Conservation (phyloP, 495 filamentous ascomycete species). For the Penicillium canescens region DNA sequence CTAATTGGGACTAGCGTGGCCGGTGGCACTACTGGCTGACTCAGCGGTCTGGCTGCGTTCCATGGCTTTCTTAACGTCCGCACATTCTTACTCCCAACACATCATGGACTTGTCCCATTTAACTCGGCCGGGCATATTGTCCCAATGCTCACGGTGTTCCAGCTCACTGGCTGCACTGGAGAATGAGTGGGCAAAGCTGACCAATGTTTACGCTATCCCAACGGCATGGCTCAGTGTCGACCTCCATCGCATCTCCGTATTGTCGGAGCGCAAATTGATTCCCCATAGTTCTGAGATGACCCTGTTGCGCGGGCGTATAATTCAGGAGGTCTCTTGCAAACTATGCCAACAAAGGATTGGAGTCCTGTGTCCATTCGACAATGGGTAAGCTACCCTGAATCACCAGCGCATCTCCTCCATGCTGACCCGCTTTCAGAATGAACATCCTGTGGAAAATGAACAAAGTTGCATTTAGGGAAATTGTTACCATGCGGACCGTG, state of each 20-base stretch:
- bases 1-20: constrained; percentile 10
- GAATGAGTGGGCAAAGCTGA: constrained; percentile 50
- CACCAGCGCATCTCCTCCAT: neutral
- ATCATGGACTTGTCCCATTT: constrained; percentile 43
- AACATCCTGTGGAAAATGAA: constrained; percentile 49
- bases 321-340: constrained; percentile 45
- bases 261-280: constrained; percentile 42
- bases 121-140: constrained; percentile 42
- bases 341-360: constrained; percentile 49
- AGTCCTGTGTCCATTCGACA: constrained; percentile 37
- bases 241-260: constrained; percentile 43
- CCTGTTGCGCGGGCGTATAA: constrained; percentile 41
- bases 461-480: constrained; percentile 46
- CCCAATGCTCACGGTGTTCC: constrained; percentile 45
- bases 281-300: constrained; percentile 42
- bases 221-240: constrained; percentile 48
- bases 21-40: constrained; percentile 21
- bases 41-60: constrained; percentile 10
- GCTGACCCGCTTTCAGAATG: constrained; percentile 26
- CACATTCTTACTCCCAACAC: constrained; percentile 3
- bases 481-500: constrained; percentile 47
- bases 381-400: constrained; percentile 35
- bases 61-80: neutral
- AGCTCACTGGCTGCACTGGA: constrained; percentile 49
- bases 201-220: constrained; percentile 41